Base-by-base conservation (phyloP, 1,284 basidiomycete genomes). In the Spongiforma sp. region DNA sequence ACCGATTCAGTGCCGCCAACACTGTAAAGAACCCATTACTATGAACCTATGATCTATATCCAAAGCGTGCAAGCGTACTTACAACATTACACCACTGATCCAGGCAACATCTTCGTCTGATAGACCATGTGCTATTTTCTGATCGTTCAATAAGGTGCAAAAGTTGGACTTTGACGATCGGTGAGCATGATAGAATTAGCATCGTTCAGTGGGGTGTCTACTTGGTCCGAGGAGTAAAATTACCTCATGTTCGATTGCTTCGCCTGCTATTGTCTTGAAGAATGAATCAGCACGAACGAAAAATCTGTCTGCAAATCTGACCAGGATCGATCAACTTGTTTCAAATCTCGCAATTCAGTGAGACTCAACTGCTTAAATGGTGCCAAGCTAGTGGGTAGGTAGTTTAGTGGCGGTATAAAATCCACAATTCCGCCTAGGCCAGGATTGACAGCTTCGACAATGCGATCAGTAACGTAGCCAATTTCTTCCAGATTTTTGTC, bases 41-140 rank as follows among this genome's bases (percentile, higher is more conserved):
- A 37, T 37, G 10, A 37, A 37, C 36, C 17, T 17, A 9, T 37
- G 10, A 17, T 37, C 17, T 17, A 17, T 17, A 37, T 37, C 10
- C 10, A 17, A 37, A 37, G 36, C 10, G 15, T 19, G 19, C 30
- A 64, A 50, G n/a, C n/a, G n/a, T n/a, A n/a, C n/a, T n/a, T n/a
- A n/a, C n/a, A n/a, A n/a, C n/a, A n/a, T n/a, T n/a, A 59, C 54
- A 6, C 62, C 63, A 24, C 62, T 56, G 17, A 59, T 64, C 63
- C 63, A 65, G 15, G 63, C 63, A 36, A 65, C 63, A 33, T 64
- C 63, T 41, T 64, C 62, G 43, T 65, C 62, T 4, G 62, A 64
- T n/a, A n/a, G n/a, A n/a, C n/a, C n/a, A n/a, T n/a, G n/a, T n/a
- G n/a, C n/a, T n/a, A n/a, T n/a, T n/a, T n/a, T n/a, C n/a, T n/a